Evolutionary conservation across 768 basidiomycete species (phyloP).

Genomic region (Tephrocybe sp.): DNA sequence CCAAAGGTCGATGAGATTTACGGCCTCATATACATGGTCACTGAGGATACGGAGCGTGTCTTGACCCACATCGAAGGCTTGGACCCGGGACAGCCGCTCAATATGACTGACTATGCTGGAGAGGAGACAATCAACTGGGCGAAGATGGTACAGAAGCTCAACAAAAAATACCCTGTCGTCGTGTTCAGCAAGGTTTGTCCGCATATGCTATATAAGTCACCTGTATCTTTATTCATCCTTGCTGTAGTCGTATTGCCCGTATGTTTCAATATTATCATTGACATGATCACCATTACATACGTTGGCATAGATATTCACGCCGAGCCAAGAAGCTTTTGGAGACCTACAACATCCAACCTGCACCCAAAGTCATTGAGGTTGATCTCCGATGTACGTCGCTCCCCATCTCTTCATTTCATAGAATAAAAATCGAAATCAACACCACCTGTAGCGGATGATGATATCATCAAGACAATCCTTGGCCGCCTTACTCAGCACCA

Average conservation of each 20-base stretch:
- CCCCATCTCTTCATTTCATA: not conserved
- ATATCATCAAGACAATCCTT: conserved; percentile 64
- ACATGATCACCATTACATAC: conserved; percentile 1
- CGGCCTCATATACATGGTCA: conserved; percentile 68
- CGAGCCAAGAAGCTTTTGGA: conserved; percentile 63
- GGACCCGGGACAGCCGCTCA: conserved; percentile 48
- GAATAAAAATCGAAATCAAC: too few species aligned
- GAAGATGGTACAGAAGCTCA: conserved; percentile 39
- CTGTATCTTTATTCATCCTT: not conserved
- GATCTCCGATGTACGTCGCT: conserved; percentile 59
- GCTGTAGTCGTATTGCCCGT: conserved; percentile 73
- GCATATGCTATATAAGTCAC: not conserved
- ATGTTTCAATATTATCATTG: not conserved
- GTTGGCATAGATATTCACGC: conserved; percentile 49
- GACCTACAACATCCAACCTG: conserved; percentile 57
- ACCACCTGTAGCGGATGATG: conserved; percentile 70
- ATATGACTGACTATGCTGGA: conserved; percentile 55
- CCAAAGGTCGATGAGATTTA: conserved; percentile 59
- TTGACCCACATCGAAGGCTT: conserved; percentile 39
- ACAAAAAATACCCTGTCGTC: conserved; percentile 59
- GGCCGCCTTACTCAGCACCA: conserved; percentile 61
- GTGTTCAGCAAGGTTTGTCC: conserved; percentile 78
- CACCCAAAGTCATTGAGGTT: conserved; percentile 73
- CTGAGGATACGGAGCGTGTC: conserved; percentile 41
- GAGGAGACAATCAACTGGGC: conserved; percentile 44